phyloP scores from a whole-genome alignment of 1,284 basidiomycete species.

The Sphagnurus paluster region DNA sequence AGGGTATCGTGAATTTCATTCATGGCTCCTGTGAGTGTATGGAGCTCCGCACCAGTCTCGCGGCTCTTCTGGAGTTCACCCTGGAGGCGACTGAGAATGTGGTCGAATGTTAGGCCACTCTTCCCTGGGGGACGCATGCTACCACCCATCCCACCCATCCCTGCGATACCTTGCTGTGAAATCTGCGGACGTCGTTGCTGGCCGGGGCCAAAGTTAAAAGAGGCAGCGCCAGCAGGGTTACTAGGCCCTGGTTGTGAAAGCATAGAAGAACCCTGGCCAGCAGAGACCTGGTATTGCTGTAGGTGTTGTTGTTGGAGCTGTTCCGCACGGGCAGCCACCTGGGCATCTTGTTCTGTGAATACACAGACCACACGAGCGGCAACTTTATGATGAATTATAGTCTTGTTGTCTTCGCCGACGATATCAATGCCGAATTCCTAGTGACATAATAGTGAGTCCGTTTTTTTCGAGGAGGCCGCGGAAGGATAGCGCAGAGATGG shows the following conservation, averaged over 20 bases:
- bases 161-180: slow-evolving; percentile 59
- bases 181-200: slow-evolving; percentile 53
- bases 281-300: slow-evolving; percentile 24
- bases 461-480: not conserved
- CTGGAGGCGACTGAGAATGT: slow-evolving; percentile 78
- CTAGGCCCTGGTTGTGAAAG: slow-evolving; percentile 27
- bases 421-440: slow-evolving; percentile 99
- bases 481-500: slow-evolving; percentile 1
- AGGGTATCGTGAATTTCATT: slow-evolving; percentile 92
- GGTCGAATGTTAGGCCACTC: slow-evolving; percentile 81
- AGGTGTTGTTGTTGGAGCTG: slow-evolving; percentile 52
- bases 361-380: slow-evolving; percentile 92
- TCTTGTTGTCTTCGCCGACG: slow-evolving; percentile 97
- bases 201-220: slow-evolving; percentile 27
- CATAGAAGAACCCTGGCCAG: slow-evolving; percentile 21
- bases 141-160: slow-evolving; percentile 76
- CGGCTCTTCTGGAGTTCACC: slow-evolving; percentile 92
- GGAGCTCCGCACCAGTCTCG: slow-evolving; percentile 90
- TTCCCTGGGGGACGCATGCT: slow-evolving; percentile 70
- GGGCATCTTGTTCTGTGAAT: slow-evolving; percentile 83
- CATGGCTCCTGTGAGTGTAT: slow-evolving; percentile 80
- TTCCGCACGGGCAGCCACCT: slow-evolving; percentile 65
- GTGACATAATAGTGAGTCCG: not conserved
- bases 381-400: slow-evolving; percentile 98
- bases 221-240: slow-evolving; percentile 25